A percentile compares a stretch with the other conserved stretches of the same genome.
Evolutionary conservation across 192 early-diverging fungal genomes (phyloP).

Genomic region (Rhizophagus prolifer): DNA sequence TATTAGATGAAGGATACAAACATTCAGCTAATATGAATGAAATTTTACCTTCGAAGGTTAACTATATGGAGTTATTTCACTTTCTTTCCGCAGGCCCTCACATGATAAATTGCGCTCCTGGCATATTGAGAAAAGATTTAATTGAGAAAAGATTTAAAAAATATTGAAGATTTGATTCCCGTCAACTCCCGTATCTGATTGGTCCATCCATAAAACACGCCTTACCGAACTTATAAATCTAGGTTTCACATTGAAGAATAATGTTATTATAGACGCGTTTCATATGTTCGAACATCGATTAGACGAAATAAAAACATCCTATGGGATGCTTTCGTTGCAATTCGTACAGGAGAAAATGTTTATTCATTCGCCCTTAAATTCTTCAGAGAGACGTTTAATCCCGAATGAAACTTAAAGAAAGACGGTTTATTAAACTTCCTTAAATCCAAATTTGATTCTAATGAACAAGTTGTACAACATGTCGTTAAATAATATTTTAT

Average conservation of each 20-base stretch:
- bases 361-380: no score
- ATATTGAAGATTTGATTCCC: background rate
- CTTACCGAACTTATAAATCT: background rate
- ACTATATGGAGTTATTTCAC: background rate
- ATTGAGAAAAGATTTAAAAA: no score
- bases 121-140: background rate
- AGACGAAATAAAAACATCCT: background rate
- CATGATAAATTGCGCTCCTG: background rate
- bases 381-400: no score
- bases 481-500: no score
- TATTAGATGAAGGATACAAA: no score
- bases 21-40: background rate
- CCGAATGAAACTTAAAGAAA: no score
- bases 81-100: background rate
- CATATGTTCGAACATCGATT: conserved; percentile 2
- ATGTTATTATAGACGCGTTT: conserved; percentile 2
- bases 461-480: no score
- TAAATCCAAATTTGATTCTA: no score
- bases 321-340: background rate
- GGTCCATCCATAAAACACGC: background rate
- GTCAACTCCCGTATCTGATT: background rate
- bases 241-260: background rate
- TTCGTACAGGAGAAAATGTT: no score
- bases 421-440: no score
- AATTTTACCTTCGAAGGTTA: no score